These are phyloP conservation scores for Cinnamomum chago DNA, from an alignment of 164 flowering plant species.

Conservation along the genomic window DNA sequence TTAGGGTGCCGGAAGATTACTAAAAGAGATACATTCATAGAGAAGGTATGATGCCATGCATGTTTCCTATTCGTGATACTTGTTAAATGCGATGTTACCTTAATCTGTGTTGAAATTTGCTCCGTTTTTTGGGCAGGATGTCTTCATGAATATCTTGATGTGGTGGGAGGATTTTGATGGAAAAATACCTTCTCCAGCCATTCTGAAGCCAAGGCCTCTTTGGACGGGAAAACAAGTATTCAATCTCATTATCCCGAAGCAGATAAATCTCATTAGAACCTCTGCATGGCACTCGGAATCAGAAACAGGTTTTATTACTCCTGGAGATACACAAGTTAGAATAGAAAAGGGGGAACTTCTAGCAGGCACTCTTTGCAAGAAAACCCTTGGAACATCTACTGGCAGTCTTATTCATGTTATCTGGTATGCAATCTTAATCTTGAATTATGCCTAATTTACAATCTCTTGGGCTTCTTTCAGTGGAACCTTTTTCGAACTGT, in stretches of 20 bases:
- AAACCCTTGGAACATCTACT: constrained; percentile 85
- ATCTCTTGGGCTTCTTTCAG: background rate
- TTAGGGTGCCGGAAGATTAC: constrained; percentile 95
- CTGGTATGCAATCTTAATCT: constrained; percentile 44
- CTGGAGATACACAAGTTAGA: constrained; percentile 90
- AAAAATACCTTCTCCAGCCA: constrained; percentile 90
- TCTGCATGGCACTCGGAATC: constrained; percentile 92
- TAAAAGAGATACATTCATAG: constrained; percentile 93
- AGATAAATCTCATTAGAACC: constrained; percentile 80
- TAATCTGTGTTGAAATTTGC: background rate
- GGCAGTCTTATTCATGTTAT: constrained; percentile 99
- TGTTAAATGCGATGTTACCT: background rate
- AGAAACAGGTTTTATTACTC: constrained; percentile 77
- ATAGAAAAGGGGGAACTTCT: constrained; percentile 93
- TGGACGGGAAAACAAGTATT: constrained; percentile 99
- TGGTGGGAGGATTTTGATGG: constrained; percentile 99
- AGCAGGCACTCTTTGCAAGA: constrained; percentile 93
- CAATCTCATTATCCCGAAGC: constrained; percentile 93
- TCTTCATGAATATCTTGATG: constrained; percentile 95
- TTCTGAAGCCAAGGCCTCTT: constrained; percentile 90
- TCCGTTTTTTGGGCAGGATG: constrained; percentile 57
- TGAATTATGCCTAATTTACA: background rate
- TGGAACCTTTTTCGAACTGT: constrained; percentile 3
- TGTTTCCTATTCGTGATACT: background rate
- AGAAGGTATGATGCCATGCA: constrained; percentile 52